phyloP scores from a whole-genome alignment of 805 yeast genomes.

The Metschnikowia gelsemii region DNA sequence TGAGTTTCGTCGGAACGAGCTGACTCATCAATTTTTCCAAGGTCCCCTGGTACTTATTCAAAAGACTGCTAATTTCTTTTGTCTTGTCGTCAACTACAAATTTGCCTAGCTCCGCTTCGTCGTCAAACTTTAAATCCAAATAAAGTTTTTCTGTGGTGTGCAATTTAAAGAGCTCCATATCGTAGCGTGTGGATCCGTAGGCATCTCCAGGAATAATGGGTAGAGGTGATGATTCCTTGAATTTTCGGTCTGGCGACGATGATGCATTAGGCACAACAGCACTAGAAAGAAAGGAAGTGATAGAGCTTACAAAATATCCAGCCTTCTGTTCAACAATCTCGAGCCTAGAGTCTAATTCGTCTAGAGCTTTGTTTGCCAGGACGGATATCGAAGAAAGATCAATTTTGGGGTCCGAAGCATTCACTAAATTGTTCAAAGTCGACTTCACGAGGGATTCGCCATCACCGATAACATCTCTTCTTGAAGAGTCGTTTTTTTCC shows the following conservation, averaged over 20 bases:
- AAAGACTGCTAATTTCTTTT: constrained; percentile 47
- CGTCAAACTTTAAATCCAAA: constrained; percentile 19
- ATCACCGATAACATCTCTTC: not conserved
- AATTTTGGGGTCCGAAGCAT: constrained; percentile 16
- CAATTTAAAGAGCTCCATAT: constrained; percentile 38
- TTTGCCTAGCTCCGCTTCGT: constrained; percentile 11
- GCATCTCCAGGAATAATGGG: constrained; percentile 20
- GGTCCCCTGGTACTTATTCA: constrained; percentile 47
- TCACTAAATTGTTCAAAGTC: not conserved
- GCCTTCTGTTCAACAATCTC: constrained; percentile 74
- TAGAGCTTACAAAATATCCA: constrained; percentile 53
- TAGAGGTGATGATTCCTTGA: constrained; percentile 11
- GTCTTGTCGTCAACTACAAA: constrained; percentile 51
- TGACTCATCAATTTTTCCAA: constrained; percentile 55
- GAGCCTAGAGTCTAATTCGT: constrained; percentile 65
- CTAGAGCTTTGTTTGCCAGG: constrained; percentile 57
- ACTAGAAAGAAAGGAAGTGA: constrained; percentile 54
- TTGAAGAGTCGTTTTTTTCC: not conserved
- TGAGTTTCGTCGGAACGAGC: constrained; percentile 63
- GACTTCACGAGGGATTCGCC: not conserved
- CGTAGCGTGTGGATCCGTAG: constrained; percentile 41
- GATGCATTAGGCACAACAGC: constrained; percentile 29
- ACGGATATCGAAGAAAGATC: constrained; percentile 26
- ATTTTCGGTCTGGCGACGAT: constrained; percentile 12
- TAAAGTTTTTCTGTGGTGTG: constrained; percentile 34